Evolutionary conservation across 495 filamentous ascomycete species (phyloP), one percentile per base, ranked within the genome.

Genomic region (Talaromyces ruber): DNA sequence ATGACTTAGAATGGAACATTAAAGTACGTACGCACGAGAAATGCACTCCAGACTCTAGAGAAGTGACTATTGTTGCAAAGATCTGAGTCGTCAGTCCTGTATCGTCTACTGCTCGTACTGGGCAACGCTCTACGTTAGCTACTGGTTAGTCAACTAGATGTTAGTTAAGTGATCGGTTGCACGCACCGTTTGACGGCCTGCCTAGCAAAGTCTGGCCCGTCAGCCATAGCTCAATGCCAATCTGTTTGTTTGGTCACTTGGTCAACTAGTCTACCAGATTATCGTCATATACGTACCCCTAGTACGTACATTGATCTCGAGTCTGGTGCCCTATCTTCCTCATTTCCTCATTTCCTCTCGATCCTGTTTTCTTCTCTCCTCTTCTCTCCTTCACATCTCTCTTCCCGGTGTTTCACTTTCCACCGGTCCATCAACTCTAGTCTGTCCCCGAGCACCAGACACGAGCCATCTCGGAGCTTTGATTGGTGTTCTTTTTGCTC

Each of bases 401-500:
- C 21, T 39, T 25, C 26, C 58, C 64, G 43, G 34, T 47, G 43
- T 47, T 21, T 21, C 43, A 47, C n/a, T n/a, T 21, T 47, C 18
- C 43, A 47, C 8, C 43, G 43, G 21, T 47, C 16, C 43, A 21
- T 16, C 34, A n/a, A 14, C 14, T 16, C 14, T 16, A 39, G 6
- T 6, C 43, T 47, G n/a, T n/a, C n/a, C 14, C 34, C 34, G 34
- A 47, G 43, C n/a, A 47, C 16, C 43, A 47, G 43, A 47, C 7
- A 47, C 43, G 43, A 47, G n/a, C 39, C 29, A 30, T 53, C 32
- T 37, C 43, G 45, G 21, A 18, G 6, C 34, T 45, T 63, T 56
- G 25, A 30, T 61, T 54, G 58, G 22, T 67, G 63, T 21, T 50
- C 53, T 66, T 62, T 65, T 57, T 30, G 64, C 64, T 67, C 63